Percentiles rank a stretch among this genome's conserved stretches.
phyloP scores from a whole-genome alignment of 306 rosid species.

The Oemleria cerasiformis region DNA sequence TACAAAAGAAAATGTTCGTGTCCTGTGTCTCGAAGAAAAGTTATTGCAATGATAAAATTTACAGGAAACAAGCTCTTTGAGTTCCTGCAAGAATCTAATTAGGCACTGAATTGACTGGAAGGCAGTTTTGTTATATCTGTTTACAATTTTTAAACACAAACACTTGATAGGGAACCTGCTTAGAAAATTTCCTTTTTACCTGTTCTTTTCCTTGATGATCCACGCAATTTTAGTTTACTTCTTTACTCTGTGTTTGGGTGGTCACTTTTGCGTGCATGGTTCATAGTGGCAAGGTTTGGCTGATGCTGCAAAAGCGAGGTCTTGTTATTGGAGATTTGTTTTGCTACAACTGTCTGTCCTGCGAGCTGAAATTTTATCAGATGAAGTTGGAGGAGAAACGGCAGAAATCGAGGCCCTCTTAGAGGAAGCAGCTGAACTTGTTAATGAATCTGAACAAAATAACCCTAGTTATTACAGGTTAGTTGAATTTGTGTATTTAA shows the following conservation, averaged over 20 bases:
- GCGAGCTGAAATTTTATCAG: slow-evolving; percentile 75
- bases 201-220: neutral
- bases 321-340: slow-evolving; percentile 89
- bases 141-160: neutral
- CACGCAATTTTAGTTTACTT: neutral
- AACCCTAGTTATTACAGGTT: slow-evolving; percentile 88
- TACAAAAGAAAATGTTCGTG: neutral
- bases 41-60: slow-evolving; percentile 8
- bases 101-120: neutral
- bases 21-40: neutral
- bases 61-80: neutral
- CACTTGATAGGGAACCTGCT: neutral
- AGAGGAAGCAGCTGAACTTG: slow-evolving; percentile 98
- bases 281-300: slow-evolving; percentile 88
- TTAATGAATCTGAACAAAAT: slow-evolving; percentile 56
- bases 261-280: slow-evolving; percentile 9
- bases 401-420: slow-evolving; percentile 81
- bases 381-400: slow-evolving; percentile 55
- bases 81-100: slow-evolving; percentile 10
- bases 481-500: slow-evolving; percentile 19
- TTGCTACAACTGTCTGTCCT: slow-evolving; percentile 74
- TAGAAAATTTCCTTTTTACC: neutral
- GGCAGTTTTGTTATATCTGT: neutral
- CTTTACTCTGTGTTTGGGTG: slow-evolving; percentile 1
- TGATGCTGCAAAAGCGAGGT: slow-evolving; percentile 70